These are phyloP conservation scores for Piper betle DNA, from an alignment of 164 flowering plant genomes.

Conservation along the genomic window DNA sequence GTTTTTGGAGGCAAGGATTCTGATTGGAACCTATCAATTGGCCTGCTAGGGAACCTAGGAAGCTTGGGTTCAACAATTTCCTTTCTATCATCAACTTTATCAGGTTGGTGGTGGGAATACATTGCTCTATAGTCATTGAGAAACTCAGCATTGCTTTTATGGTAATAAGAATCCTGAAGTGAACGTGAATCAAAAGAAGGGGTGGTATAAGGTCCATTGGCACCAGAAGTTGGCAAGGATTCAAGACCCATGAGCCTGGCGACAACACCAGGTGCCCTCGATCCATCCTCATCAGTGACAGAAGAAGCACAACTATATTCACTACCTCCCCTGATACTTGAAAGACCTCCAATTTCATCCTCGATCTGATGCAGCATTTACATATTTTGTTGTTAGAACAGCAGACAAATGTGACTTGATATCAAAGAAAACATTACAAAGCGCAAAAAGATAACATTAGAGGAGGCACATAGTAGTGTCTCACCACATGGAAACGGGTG, in stretches of 20 bases:
- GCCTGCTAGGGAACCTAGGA: slow-evolving; percentile 20
- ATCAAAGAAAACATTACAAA: not conserved
- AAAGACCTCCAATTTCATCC: slow-evolving; percentile 45
- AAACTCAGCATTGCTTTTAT: slow-evolving; percentile 26
- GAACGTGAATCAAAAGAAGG: slow-evolving; percentile 50
- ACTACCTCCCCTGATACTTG: slow-evolving; percentile 46
- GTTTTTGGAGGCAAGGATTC: slow-evolving; percentile 75
- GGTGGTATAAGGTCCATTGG: slow-evolving; percentile 38
- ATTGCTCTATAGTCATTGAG: slow-evolving; percentile 20
- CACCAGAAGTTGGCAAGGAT: slow-evolving; percentile 51
- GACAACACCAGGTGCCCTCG: slow-evolving; percentile 71
- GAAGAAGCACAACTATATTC: slow-evolving; percentile 86
- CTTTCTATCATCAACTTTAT: slow-evolving; percentile 19
- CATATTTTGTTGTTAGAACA: not conserved
- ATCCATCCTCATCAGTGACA: slow-evolving; percentile 73
- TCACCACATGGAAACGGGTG: slow-evolving; percentile 39
- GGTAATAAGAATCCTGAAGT: slow-evolving; percentile 25
- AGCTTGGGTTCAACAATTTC: slow-evolving; percentile 29
- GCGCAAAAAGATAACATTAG: not conserved
- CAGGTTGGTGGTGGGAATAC: slow-evolving; percentile 19
- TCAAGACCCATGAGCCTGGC: slow-evolving; percentile 98
- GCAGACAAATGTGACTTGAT: not conserved
- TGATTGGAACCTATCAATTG: slow-evolving; percentile 45
- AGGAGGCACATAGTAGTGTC: slow-evolving; percentile 4
- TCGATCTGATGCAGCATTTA: slow-evolving; percentile 29